A percentile compares a stretch with the other conserved stretches of the same genome.
Evolutionary conservation across 108 stramenopile species (phyloP).

Genomic region (Discostella pseudostelligera): DNA sequence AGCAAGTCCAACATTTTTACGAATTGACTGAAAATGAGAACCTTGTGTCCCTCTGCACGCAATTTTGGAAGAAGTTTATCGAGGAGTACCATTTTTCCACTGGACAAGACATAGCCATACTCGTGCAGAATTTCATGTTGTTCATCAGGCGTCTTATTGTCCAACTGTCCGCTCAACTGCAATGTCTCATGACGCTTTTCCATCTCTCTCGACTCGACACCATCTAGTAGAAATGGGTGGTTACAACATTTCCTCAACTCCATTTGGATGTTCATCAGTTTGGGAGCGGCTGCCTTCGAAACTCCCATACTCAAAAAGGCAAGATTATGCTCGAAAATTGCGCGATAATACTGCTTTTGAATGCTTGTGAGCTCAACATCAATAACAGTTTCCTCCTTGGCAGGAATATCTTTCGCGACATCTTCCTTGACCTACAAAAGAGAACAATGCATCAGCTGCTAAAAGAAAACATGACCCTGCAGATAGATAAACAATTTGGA

Average conservation of each 20-base stretch:
- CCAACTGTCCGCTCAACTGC: conserved; percentile 58
- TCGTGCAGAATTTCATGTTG: conserved; percentile 76
- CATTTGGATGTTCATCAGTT: conserved; percentile 99
- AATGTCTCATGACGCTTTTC: conserved; percentile 81
- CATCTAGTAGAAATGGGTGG: conserved; percentile 96
- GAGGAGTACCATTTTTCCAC: conserved; percentile 98
- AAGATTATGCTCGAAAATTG: conserved; percentile 98
- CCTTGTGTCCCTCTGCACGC: conserved; percentile 94
- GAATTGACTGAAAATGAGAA: conserved; percentile 95
- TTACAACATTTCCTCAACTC: conserved; percentile 99
- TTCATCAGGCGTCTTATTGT: conserved; percentile 74
- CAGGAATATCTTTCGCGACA: conserved; percentile 98
- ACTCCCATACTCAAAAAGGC: conserved; percentile 90
- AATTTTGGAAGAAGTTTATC: conserved; percentile 99
- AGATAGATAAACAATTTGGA: conserved; percentile 25
- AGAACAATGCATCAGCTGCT: not conserved
- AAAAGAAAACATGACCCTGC: not conserved
- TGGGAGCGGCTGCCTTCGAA: conserved; percentile 66
- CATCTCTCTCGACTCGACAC: conserved; percentile 91
- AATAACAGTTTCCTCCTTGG: conserved; percentile 98
- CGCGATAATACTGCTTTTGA: conserved; percentile 99
- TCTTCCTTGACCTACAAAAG: conserved; percentile 76
- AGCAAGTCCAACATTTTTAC: conserved; percentile 95
- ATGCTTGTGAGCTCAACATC: conserved; percentile 98
- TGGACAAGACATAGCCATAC: conserved; percentile 81